Evolutionary conservation across 106 monocot species (phyloP).

Genomic region (Narthecium ossifragum): DNA sequence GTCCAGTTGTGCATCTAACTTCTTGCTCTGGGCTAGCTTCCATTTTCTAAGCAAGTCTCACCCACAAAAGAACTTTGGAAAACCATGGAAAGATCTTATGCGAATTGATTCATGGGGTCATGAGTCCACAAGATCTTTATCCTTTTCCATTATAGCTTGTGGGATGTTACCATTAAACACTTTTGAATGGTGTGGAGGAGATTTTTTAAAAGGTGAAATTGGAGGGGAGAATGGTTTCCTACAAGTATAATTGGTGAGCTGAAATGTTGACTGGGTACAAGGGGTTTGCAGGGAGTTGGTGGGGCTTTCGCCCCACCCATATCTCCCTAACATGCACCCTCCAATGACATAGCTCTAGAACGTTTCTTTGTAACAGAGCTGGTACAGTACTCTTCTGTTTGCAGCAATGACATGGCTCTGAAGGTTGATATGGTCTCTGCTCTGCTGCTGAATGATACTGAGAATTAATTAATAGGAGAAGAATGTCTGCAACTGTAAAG

Average conservation of each 20-base stretch:
- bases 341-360: too few species aligned
- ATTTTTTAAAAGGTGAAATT: background rate
- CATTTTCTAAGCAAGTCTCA: too few species aligned
- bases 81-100: background rate
- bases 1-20: background rate
- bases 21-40: too few species aligned
- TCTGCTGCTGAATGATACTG: background rate
- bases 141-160: background rate
- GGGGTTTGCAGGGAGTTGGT: background rate
- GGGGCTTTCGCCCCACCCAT: background rate
- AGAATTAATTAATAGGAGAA: background rate
- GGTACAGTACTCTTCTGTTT: too few species aligned
- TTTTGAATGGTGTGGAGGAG: background rate
- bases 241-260: background rate
- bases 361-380: too few species aligned
- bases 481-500: too few species aligned
- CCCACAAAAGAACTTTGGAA: background rate
- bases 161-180: background rate
- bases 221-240: background rate
- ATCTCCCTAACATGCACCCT: constrained; percentile 1
- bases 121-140: background rate
- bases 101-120: background rate
- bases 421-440: too few species aligned
- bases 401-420: too few species aligned
- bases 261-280: background rate